A percentile compares a stretch with the other conserved stretches of the same genome.
These are phyloP conservation scores for Brassica incana DNA, from an alignment of 345 rosid genomes.

Conservation along the genomic window DNA sequence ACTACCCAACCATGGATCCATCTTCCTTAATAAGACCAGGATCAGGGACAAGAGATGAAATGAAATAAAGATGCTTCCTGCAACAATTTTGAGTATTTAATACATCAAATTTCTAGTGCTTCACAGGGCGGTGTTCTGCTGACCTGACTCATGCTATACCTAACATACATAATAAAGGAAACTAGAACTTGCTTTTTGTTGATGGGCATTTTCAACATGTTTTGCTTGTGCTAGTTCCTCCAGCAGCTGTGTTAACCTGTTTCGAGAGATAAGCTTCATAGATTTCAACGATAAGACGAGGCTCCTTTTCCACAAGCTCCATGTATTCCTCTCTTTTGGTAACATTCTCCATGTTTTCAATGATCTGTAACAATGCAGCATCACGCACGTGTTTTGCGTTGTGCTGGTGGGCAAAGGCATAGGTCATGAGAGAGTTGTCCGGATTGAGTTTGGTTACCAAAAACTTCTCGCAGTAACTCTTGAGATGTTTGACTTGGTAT, in stretches of 20 bases:
- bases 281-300: constrained; percentile 72
- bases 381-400: constrained; percentile 67
- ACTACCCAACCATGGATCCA: background rate
- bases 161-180: background rate
- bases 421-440: constrained; percentile 74
- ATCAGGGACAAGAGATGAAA: background rate
- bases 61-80: background rate
- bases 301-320: constrained; percentile 79
- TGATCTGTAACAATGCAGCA: constrained; percentile 63
- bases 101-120: background rate
- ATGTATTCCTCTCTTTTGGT: constrained; percentile 60
- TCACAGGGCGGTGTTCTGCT: background rate
- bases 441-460: constrained; percentile 69
- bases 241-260: constrained; percentile 71
- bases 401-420: constrained; percentile 87
- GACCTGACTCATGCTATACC: background rate
- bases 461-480: constrained; percentile 70
- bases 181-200: background rate
- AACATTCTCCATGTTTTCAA: constrained; percentile 79
- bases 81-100: background rate
- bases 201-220: constrained; percentile 1
- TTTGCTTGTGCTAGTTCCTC: constrained; percentile 23
- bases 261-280: constrained; percentile 71
- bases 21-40: background rate
- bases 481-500: constrained; percentile 81